These are phyloP conservation scores for Metschnikowia peoriensis DNA, from an alignment of 805 yeast genomes.

Conservation along the genomic window DNA sequence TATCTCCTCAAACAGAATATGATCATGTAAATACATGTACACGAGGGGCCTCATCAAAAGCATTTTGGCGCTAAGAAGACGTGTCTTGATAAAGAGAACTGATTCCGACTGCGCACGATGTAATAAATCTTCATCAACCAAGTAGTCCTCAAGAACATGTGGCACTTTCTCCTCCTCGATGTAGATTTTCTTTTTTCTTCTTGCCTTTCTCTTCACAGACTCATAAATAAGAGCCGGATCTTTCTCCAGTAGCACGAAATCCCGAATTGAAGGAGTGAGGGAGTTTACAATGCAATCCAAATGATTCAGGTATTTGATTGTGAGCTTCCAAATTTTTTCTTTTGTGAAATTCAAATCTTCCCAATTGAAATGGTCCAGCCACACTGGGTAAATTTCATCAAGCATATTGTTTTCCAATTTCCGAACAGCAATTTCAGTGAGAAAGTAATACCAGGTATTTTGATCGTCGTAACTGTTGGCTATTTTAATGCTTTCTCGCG, in stretches of 20 bases:
- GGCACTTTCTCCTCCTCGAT: slow-evolving; percentile 16
- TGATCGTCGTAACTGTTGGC: slow-evolving; percentile 24
- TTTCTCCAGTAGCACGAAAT: slow-evolving; percentile 31
- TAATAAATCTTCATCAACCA: slow-evolving; percentile 33
- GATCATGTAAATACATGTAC: slow-evolving; percentile 31
- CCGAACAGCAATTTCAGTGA: slow-evolving; percentile 40
- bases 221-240: slow-evolving; percentile 30
- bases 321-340: slow-evolving; percentile 24
- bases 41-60: slow-evolving; percentile 34
- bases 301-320: slow-evolving; percentile 34
- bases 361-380: slow-evolving; percentile 20
- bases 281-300: slow-evolving; percentile 39
- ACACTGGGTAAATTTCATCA: slow-evolving; percentile 27
- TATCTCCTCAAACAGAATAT: slow-evolving; percentile 26
- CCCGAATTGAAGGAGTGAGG: slow-evolving; percentile 32
- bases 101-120: slow-evolving; percentile 36
- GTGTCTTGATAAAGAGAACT: slow-evolving; percentile 38
- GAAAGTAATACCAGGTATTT: slow-evolving; percentile 38
- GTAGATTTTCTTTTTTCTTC: slow-evolving; percentile 13
- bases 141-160: slow-evolving; percentile 33
- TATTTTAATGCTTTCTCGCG: slow-evolving; percentile 24
- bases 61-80: slow-evolving; percentile 34
- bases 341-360: slow-evolving; percentile 24
- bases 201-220: slow-evolving; percentile 25
- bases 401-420: slow-evolving; percentile 38